Evolutionary conservation across 176 grass and related monocot genomes (phyloP), one percentile per base, ranked within the genome.

Genomic region (Phoenix roebelenii): DNA sequence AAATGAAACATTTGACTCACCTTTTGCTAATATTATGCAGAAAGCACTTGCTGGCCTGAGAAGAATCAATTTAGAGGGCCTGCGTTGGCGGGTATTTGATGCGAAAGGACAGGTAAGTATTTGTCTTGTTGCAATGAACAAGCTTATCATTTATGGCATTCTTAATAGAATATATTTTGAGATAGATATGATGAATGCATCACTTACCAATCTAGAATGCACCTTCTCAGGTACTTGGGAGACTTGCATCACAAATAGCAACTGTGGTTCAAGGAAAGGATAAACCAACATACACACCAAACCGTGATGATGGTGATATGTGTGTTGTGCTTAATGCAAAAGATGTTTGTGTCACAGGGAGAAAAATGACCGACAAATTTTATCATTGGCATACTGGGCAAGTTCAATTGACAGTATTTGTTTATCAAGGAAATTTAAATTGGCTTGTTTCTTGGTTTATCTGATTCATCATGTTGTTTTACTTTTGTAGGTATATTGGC

Each of bases 341-440:
- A 69, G 88, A 98, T 71, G 72, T 98, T 4, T 69, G 79, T 52
- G 82, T 92, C 53, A 92, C 84, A 18, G 93, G 93, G 72, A 83
- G 88, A 59, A 98, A 98, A 74, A 70, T 98, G 93, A 89, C 84
- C 4, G 60, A 92, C 63, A 98, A 98, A 66, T 85, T 98, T 67
- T 92, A 98, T 58, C 86, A 75, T 23, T 98, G 88, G 88, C 93
- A 98, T 63, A 98, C 93, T 51, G 93, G 93, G 88, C 77, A 84
- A 80, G 79, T 35, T 58, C 67, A 61, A 60, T 66, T 35, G 55
- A 10, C 1, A 16, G 4, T 61, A 22, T 16, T 56, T 29, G 1
- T 62, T 23, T 1, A 44, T 44, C 35, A 44, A 44, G 1, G 35
- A 44, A 44, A 44, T 44, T 44, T 44, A 12, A 14, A 44, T 44